phyloP scores from a whole-genome alignment of 2,329 filamentous ascomycete species.

The Didymella lethalis region DNA sequence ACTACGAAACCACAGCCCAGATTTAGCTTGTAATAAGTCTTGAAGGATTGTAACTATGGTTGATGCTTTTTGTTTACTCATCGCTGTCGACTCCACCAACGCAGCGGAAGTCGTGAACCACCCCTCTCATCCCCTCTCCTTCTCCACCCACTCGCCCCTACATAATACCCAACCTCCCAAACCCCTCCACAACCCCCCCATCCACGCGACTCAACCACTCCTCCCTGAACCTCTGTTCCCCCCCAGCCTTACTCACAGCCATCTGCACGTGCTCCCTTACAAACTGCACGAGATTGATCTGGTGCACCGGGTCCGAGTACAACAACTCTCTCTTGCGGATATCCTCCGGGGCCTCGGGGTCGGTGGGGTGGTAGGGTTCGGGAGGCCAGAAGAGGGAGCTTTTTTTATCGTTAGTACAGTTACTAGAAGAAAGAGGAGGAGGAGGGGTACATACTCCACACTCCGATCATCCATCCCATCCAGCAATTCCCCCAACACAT shows the following conservation, averaged over 20 bases:
- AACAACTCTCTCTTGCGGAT: constrained; percentile 59
- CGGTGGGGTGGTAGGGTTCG: constrained; percentile 40
- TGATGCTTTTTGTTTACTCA: no score
- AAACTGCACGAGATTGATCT: constrained; percentile 69
- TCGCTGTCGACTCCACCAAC: no score
- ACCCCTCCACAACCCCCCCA: constrained; percentile 72
- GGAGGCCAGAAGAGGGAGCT: constrained; percentile 54
- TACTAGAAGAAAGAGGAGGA: not conserved
- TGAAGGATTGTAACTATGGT: no score
- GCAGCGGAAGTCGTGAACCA: no score
- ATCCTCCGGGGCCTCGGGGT: constrained; percentile 57
- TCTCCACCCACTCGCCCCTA: constrained; percentile 10
- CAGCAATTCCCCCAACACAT: constrained; percentile 70
- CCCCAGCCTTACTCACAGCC: constrained; percentile 68
- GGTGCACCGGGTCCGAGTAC: constrained; percentile 72
- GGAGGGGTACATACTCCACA: constrained; percentile 42
- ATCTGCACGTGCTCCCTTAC: constrained; percentile 68
- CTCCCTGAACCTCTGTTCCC: constrained; percentile 70
- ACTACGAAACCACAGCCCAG: no score
- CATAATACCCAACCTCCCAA: constrained; percentile 55
- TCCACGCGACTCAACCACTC: constrained; percentile 79
- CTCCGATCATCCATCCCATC: constrained; percentile 63
- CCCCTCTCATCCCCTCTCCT: no score
- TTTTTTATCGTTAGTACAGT: not conserved
- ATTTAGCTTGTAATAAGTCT: no score